A percentile compares a stretch with the other conserved stretches of the same genome.
phyloP scores from a whole-genome alignment of 768 basidiomycete species.

The Termitomyces bulborhizus region DNA sequence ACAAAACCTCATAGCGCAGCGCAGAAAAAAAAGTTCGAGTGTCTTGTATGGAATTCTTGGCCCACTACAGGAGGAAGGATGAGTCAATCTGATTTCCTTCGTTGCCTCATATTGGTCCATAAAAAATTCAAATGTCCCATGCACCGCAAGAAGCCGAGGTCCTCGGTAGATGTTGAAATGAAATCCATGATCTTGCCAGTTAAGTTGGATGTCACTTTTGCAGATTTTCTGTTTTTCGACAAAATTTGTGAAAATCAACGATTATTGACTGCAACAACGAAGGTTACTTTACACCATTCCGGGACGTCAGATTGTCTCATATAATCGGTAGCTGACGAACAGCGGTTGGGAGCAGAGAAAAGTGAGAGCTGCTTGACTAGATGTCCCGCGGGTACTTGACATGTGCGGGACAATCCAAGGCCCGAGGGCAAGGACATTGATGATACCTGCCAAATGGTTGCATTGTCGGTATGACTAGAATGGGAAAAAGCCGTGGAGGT shows the following conservation, averaged over 20 bases:
- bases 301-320: background rate
- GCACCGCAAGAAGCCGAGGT: conserved; percentile 9
- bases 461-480: conserved; percentile 6
- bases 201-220: background rate
- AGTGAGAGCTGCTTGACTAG: background rate
- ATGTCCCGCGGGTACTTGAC: background rate
- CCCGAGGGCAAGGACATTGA: conserved; percentile 3
- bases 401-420: background rate
- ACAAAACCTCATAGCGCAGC: too few relatives aligned
- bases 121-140: background rate
- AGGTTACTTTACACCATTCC: background rate
- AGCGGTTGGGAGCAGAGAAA: background rate
- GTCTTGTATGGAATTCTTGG: background rate
- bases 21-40: background rate
- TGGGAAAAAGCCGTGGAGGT: conserved; percentile 9
- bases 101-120: background rate
- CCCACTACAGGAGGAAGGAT: background rate
- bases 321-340: background rate
- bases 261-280: background rate
- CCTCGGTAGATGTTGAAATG: background rate
- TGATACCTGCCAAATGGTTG: conserved; percentile 3
- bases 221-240: background rate
- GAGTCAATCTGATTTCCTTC: background rate
- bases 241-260: background rate
- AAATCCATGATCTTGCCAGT: background rate